phyloP scores from a whole-genome alignment of 2,329 filamentous ascomycete genomes.

The Didymella segeticola region DNA sequence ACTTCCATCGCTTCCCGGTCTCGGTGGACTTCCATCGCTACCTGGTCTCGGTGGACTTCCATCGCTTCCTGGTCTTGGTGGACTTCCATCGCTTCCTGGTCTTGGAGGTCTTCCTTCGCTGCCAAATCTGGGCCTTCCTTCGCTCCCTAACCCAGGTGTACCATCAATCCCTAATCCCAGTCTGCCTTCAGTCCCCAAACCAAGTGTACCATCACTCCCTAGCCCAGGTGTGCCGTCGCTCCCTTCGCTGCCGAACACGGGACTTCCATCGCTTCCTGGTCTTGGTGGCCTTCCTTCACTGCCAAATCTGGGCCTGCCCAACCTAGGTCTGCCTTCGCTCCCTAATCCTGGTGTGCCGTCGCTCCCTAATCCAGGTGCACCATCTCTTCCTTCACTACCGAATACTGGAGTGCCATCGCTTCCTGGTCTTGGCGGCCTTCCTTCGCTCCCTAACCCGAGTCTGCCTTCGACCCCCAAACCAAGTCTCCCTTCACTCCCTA shows the following conservation, averaged over 20 bases:
- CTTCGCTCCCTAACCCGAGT: neutral
- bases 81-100: neutral
- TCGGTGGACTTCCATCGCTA: neutral
- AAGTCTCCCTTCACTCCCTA: neutral
- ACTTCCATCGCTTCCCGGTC: neutral
- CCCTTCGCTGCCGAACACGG: no score
- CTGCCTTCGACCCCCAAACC: neutral
- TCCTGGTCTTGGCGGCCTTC: neutral
- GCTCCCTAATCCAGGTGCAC: neutral
- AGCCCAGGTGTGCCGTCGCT: neutral
- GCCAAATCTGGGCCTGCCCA: neutral
- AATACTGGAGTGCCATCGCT: neutral
- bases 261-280: neutral
- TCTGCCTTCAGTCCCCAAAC: neutral
- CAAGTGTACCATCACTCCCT: neutral
- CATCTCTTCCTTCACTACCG: neutral
- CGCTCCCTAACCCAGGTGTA: neutral
- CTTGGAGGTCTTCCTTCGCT: neutral
- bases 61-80: neutral
- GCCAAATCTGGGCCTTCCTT: neutral
- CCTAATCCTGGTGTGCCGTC: neutral
- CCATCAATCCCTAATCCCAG: neutral
- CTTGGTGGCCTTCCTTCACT: neutral
- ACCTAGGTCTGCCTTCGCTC: neutral
- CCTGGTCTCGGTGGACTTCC: neutral